These are phyloP conservation scores for Echeveria elegans DNA, from an alignment of 164 flowering plant genomes.

Conservation along the genomic window DNA sequence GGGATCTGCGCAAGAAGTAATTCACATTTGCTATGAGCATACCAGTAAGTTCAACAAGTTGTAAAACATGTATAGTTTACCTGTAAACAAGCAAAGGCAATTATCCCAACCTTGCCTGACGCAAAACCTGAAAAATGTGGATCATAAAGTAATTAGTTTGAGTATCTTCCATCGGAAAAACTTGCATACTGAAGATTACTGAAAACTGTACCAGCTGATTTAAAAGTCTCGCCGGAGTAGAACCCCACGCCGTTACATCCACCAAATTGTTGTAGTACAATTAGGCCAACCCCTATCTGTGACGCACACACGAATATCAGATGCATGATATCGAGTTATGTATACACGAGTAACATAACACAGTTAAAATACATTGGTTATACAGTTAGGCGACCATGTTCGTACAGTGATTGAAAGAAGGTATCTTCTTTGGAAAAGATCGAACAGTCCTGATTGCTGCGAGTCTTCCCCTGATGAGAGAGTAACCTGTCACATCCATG, in stretches of 20 bases:
- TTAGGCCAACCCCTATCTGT: slow-evolving; percentile 9
- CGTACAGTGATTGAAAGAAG: not conserved
- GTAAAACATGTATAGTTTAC: not conserved
- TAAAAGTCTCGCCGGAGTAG: slow-evolving; percentile 6
- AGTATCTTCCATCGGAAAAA: not conserved
- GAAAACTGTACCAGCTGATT: slow-evolving; percentile 5
- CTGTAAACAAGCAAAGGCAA: slow-evolving; percentile 5
- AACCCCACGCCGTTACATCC: slow-evolving; percentile 6
- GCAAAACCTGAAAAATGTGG: slow-evolving; percentile 1
- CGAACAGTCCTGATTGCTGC: not conserved
- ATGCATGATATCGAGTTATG: not conserved
- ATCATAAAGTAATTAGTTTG: not conserved
- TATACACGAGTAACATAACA: not conserved
- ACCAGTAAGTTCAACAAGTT: not conserved
- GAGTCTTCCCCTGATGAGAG: not conserved
- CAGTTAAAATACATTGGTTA: not conserved
- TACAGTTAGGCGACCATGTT: not conserved
- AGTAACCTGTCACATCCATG: not conserved
- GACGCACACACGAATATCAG: not conserved
- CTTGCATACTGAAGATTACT: not conserved
- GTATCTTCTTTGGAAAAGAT: slow-evolving; percentile 3
- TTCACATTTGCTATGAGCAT: not conserved
- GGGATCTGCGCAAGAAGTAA: not conserved
- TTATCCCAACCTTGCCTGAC: slow-evolving; percentile 1
- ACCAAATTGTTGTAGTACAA: slow-evolving; percentile 7